Conservation (phyloP, 805 yeast species). For the Saccharomycopsis fodiens region DNA sequence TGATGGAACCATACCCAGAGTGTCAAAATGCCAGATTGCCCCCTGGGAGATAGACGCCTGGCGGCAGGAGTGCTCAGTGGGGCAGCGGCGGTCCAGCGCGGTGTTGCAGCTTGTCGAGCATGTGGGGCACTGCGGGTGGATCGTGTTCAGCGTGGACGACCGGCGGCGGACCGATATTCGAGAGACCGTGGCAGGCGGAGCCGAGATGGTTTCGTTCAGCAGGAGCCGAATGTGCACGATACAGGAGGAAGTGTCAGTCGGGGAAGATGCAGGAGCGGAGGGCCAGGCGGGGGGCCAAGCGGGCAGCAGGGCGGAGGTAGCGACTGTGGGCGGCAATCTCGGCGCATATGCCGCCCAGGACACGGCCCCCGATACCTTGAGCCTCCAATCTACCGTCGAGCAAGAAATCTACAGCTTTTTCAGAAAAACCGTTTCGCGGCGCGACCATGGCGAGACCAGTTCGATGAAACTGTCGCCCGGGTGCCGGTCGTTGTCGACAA, state of each 20-base stretch:
- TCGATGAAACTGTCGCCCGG: neutral
- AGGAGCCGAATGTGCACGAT: neutral
- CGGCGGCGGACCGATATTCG: neutral
- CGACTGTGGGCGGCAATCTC: neutral
- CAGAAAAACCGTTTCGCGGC: neutral
- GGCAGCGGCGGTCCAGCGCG: conserved; percentile 29
- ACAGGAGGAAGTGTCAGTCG: neutral
- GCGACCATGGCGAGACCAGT: neutral
- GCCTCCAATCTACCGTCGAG: neutral
- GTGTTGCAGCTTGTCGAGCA: conserved; percentile 30
- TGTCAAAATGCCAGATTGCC: conserved; percentile 31
- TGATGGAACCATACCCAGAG: conserved; percentile 7
- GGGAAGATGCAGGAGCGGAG: neutral
- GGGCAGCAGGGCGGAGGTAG: neutral
- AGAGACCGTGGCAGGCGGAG: neutral
- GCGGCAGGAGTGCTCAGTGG: conserved; percentile 33
- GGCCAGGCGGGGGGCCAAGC: neutral
- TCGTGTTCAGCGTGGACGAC: conserved; percentile 30
- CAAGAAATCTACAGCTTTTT: neutral
- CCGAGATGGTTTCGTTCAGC: neutral
- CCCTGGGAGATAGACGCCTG: conserved; percentile 35
- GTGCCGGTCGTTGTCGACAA: neutral
- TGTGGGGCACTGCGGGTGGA: conserved; percentile 35
- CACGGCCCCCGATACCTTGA: too few species aligned
- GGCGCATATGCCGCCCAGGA: too few species aligned